Conservation (phyloP, 1,284 basidiomycete genomes). For the Hymenochaete sp. region DNA sequence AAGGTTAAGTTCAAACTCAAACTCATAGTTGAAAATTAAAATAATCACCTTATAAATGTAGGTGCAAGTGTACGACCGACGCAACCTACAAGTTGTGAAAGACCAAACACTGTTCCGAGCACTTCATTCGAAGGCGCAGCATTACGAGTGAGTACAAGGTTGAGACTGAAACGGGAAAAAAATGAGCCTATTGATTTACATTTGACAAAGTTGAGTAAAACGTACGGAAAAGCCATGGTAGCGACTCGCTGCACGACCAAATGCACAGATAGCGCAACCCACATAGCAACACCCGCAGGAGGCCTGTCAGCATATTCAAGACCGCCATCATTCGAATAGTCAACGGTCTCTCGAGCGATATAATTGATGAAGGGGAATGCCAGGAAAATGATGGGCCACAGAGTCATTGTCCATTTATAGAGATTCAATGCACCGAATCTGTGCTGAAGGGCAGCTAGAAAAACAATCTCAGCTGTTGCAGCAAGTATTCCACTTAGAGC, state of each 20-base stretch:
- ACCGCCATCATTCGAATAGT: constrained; percentile 16
- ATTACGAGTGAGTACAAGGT: constrained; percentile 18
- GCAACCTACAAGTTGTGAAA: constrained; percentile 19
- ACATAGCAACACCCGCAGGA: constrained; percentile 20
- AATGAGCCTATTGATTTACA: too few relatives aligned
- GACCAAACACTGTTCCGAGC: constrained; percentile 19
- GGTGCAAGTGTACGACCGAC: constrained; percentile 17
- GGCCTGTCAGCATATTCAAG: constrained; percentile 7
- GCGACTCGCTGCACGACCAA: constrained; percentile 26
- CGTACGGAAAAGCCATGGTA: constrained; percentile 30
- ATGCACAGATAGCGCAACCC: constrained; percentile 28
- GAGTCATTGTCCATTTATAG: constrained; percentile 30
- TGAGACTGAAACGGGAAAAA: constrained; percentile 17
- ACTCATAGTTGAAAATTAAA: background rate
- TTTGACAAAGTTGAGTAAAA: too few relatives aligned
- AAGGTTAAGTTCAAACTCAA: background rate
- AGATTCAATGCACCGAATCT: constrained; percentile 30
- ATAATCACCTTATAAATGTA: constrained; percentile 17
- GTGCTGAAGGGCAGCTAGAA: constrained; percentile 31
- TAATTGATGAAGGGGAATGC: constrained; percentile 30
- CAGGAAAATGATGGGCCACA: constrained; percentile 32
- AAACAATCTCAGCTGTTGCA: constrained; percentile 28
- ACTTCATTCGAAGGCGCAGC: constrained; percentile 18
- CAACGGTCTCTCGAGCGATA: constrained; percentile 23
- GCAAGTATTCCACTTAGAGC: constrained; percentile 29